Conservation (phyloP, 257 asterid species). For the Buddleja alternifolia region DNA sequence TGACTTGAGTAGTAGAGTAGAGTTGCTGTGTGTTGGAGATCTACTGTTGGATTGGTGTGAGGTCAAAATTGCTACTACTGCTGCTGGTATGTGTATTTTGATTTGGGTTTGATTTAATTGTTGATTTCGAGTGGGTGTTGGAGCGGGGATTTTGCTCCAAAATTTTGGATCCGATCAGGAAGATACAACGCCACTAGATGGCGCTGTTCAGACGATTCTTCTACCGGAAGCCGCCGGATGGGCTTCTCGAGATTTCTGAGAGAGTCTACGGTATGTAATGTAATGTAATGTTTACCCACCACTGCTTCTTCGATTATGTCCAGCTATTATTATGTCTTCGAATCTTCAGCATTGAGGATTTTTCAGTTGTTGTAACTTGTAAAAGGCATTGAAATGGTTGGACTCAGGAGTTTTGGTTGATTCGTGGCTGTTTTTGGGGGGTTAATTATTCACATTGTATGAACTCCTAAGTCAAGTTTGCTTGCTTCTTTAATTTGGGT, state of each 20-base stretch:
- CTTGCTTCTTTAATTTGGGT: conserved; percentile 17
- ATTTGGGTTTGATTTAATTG: no score
- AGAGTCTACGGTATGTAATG: conserved; percentile 96
- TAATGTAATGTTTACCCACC: no score
- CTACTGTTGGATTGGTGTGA: no score
- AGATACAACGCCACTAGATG: conserved; percentile 95
- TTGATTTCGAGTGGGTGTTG: conserved; percentile 37
- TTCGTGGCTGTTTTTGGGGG: conserved; percentile 19
- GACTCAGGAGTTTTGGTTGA: conserved; percentile 16
- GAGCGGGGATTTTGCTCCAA: no score
- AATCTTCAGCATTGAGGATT: conserved; percentile 19
- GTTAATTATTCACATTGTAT: conserved; percentile 15
- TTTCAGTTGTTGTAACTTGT: conserved; percentile 16
- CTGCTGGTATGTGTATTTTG: no score
- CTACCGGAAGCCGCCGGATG: conserved; percentile 98
- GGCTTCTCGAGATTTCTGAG: conserved; percentile 98
- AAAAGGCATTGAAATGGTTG: conserved; percentile 18
- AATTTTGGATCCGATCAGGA: conserved; percentile 66
- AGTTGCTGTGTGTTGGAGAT: no score
- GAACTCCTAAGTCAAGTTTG: conserved; percentile 17
- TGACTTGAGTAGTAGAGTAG: no score
- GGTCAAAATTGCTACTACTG: no score
- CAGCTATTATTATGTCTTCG: conserved; percentile 18
- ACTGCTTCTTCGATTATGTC: conserved; percentile 17
- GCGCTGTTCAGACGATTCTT: conserved; percentile 99